Evolutionary conservation across 2,329 filamentous ascomycete species (phyloP).

Genomic region (Biscogniauxia mediterranea): DNA sequence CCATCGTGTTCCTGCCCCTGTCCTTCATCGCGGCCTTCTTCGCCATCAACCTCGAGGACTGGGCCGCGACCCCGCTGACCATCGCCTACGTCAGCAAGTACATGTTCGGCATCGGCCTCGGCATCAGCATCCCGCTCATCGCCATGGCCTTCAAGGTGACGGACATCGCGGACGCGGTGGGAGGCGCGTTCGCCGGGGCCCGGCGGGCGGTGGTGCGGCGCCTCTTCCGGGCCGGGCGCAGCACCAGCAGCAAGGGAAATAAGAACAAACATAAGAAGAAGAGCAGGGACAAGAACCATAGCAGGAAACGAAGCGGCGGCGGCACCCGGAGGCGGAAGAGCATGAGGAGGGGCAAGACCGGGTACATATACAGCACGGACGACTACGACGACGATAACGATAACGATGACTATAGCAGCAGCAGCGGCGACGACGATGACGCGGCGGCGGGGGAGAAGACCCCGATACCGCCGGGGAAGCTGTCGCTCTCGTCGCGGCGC

Average conservation of each 20-base stretch:
- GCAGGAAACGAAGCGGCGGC: no score
- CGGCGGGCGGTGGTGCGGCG: no score
- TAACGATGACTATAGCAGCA: not conserved
- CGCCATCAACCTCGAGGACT: conserved; percentile 46
- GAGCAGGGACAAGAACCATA: no score
- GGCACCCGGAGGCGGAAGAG: no score
- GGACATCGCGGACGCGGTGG: conserved; percentile 31
- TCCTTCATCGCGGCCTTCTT: conserved; percentile 44
- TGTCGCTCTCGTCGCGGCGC: not conserved
- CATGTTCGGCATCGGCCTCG: conserved; percentile 46
- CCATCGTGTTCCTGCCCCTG: conserved; percentile 44
- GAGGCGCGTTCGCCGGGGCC: not conserved
- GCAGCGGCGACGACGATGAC: not conserved
- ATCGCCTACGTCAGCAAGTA: conserved; percentile 53
- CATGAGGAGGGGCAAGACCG: not conserved
- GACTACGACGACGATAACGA: not conserved
- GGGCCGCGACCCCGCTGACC: conserved; percentile 38
- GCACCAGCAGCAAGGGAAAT: not conserved
- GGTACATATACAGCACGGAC: not conserved
- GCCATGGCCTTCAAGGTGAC: conserved; percentile 38
- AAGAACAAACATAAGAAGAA: no score
- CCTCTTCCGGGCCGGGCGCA: no score
- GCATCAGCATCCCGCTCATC: conserved; percentile 38
- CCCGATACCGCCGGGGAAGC: not conserved
- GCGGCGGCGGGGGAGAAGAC: not conserved